Base-by-base conservation (phyloP, 2,329 filamentous ascomycete species). In the Botryotinia narcissicola region DNA sequence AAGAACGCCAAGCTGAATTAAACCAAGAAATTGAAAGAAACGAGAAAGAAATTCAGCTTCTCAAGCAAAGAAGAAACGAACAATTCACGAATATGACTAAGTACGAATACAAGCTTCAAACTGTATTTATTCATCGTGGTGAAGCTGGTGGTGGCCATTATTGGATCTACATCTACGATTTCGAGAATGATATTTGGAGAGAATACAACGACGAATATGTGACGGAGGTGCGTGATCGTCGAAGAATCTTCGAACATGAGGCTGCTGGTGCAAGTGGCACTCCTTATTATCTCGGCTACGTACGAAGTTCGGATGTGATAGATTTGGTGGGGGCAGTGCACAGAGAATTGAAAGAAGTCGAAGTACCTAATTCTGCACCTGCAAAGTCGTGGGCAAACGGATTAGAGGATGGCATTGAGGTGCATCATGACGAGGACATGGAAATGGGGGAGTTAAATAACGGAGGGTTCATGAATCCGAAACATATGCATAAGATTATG, bases 171-270 rank as follows among this genome's bases (percentile, higher is more conserved):
- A 87, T 99, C 76, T 93, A 91, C 57, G 96, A 98, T 83, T 97
- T 97, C 81, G 88, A 91, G 76, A 88, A 89, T 64, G 84, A 90
- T 51, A 85, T 95, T 32, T 99, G 96, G 95, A 91, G 94, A 73
- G 94, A 93, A 80, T 99, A 98, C 85, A 99, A 99, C 81, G 96
- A 99, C 79, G 91, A 92, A 71, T 87, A 87, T 25, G 94, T 99
- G 37, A 91, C 89, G 4, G 89, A 93, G 76, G 87, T 90, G 40
- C 84, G 85, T 22, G 87, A 93, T 78, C 85, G 88, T 12, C 85
- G 86, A 25, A 88, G 91, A 68, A 93, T 97, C 59, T 90, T 96
- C 76, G 85, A 88, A 37, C 86, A 88, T 75, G 86, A 93, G 67
- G 90, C 89, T 74, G 87, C 84, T 18, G 70, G 62, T n/a, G 82